phyloP scores from a whole-genome alignment of 2,329 filamentous ascomycete species.

The Aspergillus nomiae region DNA sequence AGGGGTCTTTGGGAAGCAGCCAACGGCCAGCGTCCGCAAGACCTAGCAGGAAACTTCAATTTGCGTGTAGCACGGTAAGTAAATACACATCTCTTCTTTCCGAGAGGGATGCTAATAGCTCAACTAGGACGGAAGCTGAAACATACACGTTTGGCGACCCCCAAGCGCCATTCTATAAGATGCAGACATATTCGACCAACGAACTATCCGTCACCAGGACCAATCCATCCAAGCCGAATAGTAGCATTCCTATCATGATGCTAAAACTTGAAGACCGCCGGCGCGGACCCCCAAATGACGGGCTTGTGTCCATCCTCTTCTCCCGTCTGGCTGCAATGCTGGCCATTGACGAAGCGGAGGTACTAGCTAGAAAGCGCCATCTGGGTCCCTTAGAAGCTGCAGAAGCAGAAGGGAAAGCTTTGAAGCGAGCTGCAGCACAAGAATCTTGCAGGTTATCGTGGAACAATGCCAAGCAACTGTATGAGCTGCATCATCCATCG shows the following conservation, averaged over 20 bases:
- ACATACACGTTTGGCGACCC: constrained; percentile 48
- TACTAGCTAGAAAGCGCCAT: constrained; percentile 41
- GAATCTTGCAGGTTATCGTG: constrained; percentile 51
- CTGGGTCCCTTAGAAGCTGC: constrained; percentile 44
- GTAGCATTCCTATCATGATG: constrained; percentile 46
- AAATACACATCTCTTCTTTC: not conserved
- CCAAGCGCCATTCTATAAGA: constrained; percentile 47
- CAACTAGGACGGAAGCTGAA: constrained; percentile 39
- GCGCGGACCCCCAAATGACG: constrained; percentile 43
- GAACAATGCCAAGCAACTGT: constrained; percentile 42
- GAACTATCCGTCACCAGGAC: constrained; percentile 45
- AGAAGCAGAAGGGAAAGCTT: constrained; percentile 46
- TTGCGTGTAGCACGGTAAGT: constrained; percentile 45
- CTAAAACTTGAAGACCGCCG: constrained; percentile 44
- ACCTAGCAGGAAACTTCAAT: constrained; percentile 38
- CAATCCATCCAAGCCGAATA: constrained; percentile 43
- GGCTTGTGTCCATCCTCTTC: constrained; percentile 48
- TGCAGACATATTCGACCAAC: constrained; percentile 45
- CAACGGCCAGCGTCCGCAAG: constrained; percentile 44
- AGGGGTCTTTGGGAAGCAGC: constrained; percentile 47
- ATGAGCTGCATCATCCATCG: constrained; percentile 51
- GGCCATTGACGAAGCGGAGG: constrained; percentile 49
- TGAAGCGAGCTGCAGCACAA: constrained; percentile 46
- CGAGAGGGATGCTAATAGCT: constrained; percentile 17
- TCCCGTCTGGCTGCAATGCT: constrained; percentile 53